Conservation (phyloP, 108 stramenopile species). For the Skeletonema costatum region DNA sequence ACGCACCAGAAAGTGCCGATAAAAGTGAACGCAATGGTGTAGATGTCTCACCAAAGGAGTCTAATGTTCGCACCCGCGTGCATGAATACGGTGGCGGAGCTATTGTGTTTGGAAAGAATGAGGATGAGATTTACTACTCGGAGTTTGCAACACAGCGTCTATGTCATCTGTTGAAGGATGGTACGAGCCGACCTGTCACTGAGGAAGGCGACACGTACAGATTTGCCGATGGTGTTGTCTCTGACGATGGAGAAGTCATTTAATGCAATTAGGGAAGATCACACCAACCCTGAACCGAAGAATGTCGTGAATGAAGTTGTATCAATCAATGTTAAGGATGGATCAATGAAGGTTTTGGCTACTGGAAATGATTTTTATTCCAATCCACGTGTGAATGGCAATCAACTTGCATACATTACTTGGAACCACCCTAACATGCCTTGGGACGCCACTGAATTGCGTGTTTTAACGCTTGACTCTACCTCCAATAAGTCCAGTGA, state of each 20-base stretch:
- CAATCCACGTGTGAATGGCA: constrained; percentile 56
- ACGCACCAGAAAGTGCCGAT: constrained; percentile 6
- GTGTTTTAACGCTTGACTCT: constrained; percentile 26
- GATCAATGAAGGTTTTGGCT: constrained; percentile 52
- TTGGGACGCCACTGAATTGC: constrained; percentile 72
- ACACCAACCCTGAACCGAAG: constrained; percentile 41
- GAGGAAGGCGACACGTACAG: constrained; percentile 47
- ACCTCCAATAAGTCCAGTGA: constrained; percentile 13
- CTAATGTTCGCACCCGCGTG: constrained; percentile 68
- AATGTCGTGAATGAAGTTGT: constrained; percentile 74
- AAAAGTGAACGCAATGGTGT: constrained; percentile 31
- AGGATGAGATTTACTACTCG: constrained; percentile 48
- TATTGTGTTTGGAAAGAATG: constrained; percentile 34
- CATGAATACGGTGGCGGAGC: constrained; percentile 87
- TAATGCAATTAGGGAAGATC: constrained; percentile 50
- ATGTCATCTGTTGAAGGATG: constrained; percentile 22
- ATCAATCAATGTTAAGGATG: constrained; percentile 31
- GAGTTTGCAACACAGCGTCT: constrained; percentile 66
- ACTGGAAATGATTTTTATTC: constrained; percentile 77
- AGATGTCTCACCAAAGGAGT: constrained; percentile 55
- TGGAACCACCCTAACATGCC: constrained; percentile 91
- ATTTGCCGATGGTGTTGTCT: constrained; percentile 60
- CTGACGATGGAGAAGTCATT: constrained; percentile 26
- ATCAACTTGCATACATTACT: constrained; percentile 59
- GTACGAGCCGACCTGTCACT: constrained; percentile 27